These are phyloP conservation scores for Diplodia sapinea DNA, from an alignment of 2,329 filamentous ascomycete species.

Conservation along the genomic window DNA sequence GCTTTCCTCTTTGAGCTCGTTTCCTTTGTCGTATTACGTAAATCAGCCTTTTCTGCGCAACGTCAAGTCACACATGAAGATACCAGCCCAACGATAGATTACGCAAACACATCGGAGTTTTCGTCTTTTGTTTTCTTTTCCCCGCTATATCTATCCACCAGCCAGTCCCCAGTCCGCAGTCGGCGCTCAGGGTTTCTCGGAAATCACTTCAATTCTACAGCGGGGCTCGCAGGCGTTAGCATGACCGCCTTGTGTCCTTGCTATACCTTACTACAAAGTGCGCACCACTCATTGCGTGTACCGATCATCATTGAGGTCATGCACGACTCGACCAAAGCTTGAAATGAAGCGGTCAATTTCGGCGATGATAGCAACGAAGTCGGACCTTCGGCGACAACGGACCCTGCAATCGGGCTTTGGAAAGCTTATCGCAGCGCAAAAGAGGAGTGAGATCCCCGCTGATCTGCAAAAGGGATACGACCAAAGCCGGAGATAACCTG, in stretches of 20 bases:
- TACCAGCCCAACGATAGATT: slow-evolving; percentile 15
- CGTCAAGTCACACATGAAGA: background rate
- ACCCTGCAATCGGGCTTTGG: slow-evolving; percentile 15
- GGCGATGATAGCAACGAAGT: background rate
- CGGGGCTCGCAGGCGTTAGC: background rate
- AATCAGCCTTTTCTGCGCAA: slow-evolving; percentile 15
- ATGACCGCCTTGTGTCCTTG: slow-evolving; percentile 9
- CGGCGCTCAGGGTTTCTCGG: background rate
- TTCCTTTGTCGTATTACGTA: background rate
- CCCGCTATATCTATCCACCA: background rate
- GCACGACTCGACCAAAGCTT: slow-evolving; percentile 3
- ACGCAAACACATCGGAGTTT: slow-evolving; percentile 11
- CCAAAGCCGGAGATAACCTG: slow-evolving; percentile 7
- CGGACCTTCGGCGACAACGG: background rate
- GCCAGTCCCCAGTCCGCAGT: background rate
- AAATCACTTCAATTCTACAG: background rate
- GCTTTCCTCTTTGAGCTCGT: background rate
- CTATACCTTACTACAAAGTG: background rate
- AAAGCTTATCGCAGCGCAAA: slow-evolving; percentile 10
- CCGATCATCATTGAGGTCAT: slow-evolving; percentile 17
- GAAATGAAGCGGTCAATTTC: slow-evolving; percentile 18
- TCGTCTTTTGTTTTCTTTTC: background rate
- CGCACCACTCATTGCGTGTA: background rate
- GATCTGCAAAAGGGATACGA: slow-evolving; percentile 12
- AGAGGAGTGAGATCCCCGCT: slow-evolving; percentile 17